Base-by-base conservation (phyloP, 2,329 filamentous ascomycete species). In the Hymenoscyphus linearis region DNA sequence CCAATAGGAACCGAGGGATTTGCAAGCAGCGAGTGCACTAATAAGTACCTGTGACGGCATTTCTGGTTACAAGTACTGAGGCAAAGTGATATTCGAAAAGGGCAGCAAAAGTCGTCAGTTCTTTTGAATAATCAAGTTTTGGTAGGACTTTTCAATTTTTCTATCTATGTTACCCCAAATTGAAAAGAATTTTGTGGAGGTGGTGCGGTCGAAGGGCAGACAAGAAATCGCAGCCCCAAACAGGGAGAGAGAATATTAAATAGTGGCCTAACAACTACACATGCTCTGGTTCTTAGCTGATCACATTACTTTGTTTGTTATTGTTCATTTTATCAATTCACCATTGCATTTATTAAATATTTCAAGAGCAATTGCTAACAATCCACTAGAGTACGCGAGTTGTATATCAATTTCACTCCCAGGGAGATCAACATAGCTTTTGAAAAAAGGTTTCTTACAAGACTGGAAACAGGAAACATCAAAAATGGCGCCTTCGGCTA, bases 401-500 rank as follows among this genome's bases (percentile, higher is more conserved):
- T 31, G 6, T 47, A 22, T 22, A 47, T 22, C n/a, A 47, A 16
- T 10, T 12, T 10, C 40, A 10, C 6, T 5, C 14, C 16, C 37
- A n/a, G 18, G 16, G 12, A 40, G 7, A 18, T 16, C 37, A 25
- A 10, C 40, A 12, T 47, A 47, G 12, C 22, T 3, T 25, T 18
- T 44, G 31, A 31, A 31, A 31, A 31, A 9, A 31, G 31, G 31
- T 44, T n/a, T 44, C n/a, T 44, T 44, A 1, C 40, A 22, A 47
- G 3, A 2, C 18, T 1, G 22, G 22, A 47, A 47, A n/a, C n/a
- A 3, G 12, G 18, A 59, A 37, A 16, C 26, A 62, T 6, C 40
- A 31, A 63, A 54, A 25, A 70, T 70, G 69, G 64, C 67, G 14
- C 68, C 68, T 55, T 68, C 68, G 60, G 69, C 68, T 60, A 66